phyloP scores from a whole-genome alignment of 306 rosid species.

The Cucurbita moschata region DNA sequence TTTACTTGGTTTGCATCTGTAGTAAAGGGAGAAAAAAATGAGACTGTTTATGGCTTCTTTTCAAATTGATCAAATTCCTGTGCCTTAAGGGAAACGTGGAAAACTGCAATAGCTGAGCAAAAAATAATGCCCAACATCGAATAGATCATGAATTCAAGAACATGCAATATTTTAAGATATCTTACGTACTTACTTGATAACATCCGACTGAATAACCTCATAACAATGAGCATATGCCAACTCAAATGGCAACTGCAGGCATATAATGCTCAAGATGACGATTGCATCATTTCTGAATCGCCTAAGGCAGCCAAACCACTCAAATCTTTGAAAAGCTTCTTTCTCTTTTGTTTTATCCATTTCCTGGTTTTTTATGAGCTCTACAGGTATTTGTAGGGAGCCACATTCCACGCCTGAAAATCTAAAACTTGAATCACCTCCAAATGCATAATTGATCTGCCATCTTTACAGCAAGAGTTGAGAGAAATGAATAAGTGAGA shows the following conservation, averaged over 20 bases:
- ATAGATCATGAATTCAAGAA: not conserved
- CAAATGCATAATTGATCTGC: conserved; percentile 44
- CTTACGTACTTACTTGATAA: conserved; percentile 43
- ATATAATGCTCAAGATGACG: conserved; percentile 68
- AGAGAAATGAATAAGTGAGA: not conserved
- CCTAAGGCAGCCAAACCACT: conserved; percentile 77
- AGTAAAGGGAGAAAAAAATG: not conserved
- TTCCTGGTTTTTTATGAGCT: conserved; percentile 41
- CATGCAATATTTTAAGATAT: not conserved
- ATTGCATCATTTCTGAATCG: conserved; percentile 82
- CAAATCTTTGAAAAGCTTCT: conserved; percentile 50
- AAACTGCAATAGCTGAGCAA: not conserved
- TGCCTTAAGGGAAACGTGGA: not conserved
- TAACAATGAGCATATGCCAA: conserved; percentile 93
- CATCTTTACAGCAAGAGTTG: conserved; percentile 37
- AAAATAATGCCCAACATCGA: not conserved
- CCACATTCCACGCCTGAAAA: conserved; percentile 33
- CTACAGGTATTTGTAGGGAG: conserved; percentile 32
- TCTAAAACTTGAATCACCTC: conserved; percentile 39
- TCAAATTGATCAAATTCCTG: not conserved
- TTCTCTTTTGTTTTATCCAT: conserved; percentile 48
- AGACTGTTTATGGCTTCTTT: not conserved
- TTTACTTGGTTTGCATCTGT: not conserved
- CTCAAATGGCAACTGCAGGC: conserved; percentile 95
- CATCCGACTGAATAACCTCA: conserved; percentile 45